These are phyloP conservation scores for Geotrichum ghanense DNA, from an alignment of 805 yeast genomes.

Conservation along the genomic window DNA sequence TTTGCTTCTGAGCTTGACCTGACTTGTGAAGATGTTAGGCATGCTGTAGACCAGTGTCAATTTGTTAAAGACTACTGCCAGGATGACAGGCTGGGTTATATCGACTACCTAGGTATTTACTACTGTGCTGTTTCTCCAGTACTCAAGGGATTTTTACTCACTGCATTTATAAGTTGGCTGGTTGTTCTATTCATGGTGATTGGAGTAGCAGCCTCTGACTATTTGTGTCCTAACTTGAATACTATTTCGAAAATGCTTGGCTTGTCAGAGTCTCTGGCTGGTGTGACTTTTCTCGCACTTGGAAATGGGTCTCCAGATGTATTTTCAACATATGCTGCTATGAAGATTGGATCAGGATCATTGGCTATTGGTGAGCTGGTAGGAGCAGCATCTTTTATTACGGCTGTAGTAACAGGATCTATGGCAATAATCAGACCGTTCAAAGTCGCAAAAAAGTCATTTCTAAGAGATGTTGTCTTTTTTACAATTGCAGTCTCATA, in stretches of 20 bases:
- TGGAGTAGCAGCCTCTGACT: constrained; percentile 75
- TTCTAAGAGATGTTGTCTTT: constrained; percentile 50
- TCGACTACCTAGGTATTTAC: constrained; percentile 28
- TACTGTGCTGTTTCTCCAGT: constrained; percentile 18
- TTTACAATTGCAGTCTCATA: constrained; percentile 41
- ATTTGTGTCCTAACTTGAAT: constrained; percentile 66
- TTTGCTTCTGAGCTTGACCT: neutral
- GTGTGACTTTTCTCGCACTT: constrained; percentile 76
- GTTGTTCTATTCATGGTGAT: constrained; percentile 45
- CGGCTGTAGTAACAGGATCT: constrained; percentile 68
- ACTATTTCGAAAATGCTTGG: constrained; percentile 51
- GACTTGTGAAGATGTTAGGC: constrained; percentile 3
- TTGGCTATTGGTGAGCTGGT: constrained; percentile 84
- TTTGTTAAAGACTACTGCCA: constrained; percentile 28
- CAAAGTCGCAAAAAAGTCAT: constrained; percentile 34
- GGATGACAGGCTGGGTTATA: constrained; percentile 24
- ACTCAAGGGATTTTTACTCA: neutral
- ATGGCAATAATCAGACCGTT: constrained; percentile 64
- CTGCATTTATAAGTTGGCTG: constrained; percentile 20
- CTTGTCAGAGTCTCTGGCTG: constrained; percentile 71
- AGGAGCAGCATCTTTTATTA: constrained; percentile 80
- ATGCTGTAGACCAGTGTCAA: constrained; percentile 28
- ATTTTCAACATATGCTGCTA: constrained; percentile 71
- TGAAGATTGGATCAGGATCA: constrained; percentile 55
- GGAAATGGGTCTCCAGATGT: constrained; percentile 94